phyloP scores from a whole-genome alignment of 2,329 filamentous ascomycete species.

The Diaporthe sp. region DNA sequence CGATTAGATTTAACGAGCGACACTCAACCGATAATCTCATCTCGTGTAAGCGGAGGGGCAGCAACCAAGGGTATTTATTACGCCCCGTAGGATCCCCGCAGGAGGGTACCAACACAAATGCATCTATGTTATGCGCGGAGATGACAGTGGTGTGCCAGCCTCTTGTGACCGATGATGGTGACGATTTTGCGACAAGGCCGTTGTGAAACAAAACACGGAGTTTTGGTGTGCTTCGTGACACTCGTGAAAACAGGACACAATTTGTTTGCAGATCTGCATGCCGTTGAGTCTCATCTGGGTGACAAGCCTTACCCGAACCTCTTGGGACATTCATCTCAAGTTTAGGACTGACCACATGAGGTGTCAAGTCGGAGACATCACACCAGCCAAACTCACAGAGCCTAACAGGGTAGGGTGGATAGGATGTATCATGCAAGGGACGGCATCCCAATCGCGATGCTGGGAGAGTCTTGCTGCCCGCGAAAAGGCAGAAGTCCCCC shows the following conservation, averaged over 20 bases:
- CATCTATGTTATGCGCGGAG: neutral
- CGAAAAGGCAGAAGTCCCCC: neutral
- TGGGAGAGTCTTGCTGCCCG: neutral
- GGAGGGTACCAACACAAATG: neutral
- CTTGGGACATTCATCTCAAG: conserved; percentile 15
- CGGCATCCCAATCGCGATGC: neutral
- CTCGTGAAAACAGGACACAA: neutral
- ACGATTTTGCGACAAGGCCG: neutral
- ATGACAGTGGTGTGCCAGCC: neutral
- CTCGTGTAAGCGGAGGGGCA: neutral
- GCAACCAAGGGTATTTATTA: neutral
- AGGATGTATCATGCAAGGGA: conserved; percentile 1
- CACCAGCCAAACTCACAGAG: neutral
- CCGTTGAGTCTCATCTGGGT: conserved; percentile 20
- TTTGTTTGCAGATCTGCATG: conserved; percentile 17
- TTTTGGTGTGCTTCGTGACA: neutral
- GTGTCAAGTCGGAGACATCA: conserved; percentile 14
- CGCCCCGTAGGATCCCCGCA: neutral
- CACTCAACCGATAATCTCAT: neutral
- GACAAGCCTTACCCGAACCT: conserved; percentile 22
- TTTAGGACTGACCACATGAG: neutral
- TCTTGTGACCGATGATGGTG: neutral
- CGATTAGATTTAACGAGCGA: neutral
- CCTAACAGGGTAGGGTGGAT: neutral
- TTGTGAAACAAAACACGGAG: conserved; percentile 21